A percentile compares a stretch with the other conserved stretches of the same genome.
These are phyloP conservation scores for Boletus vinaceobasis DNA, from an alignment of 768 basidiomycete genomes.

Conservation along the genomic window DNA sequence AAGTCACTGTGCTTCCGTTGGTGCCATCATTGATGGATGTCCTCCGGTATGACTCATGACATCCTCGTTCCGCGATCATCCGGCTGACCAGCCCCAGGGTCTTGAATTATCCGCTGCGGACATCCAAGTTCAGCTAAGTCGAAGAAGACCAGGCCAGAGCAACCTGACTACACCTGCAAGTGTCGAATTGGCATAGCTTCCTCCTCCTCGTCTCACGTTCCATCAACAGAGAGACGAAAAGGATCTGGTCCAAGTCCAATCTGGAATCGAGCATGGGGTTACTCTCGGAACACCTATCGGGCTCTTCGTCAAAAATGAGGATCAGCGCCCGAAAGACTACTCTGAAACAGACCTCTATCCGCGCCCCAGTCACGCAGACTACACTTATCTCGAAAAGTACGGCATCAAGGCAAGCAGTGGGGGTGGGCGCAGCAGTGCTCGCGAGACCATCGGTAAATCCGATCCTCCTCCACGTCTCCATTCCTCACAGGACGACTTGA, in stretches of 20 bases:
- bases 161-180: constrained; percentile 92
- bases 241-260: constrained; percentile 90
- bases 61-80: constrained; percentile 7
- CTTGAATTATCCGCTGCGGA: constrained; percentile 75
- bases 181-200: constrained; percentile 12
- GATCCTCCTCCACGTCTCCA: constrained; percentile 1
- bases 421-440: constrained; percentile 90
- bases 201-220: not conserved
- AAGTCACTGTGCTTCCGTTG: constrained; percentile 95
- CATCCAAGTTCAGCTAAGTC: constrained; percentile 86
- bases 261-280: constrained; percentile 88
- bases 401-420: constrained; percentile 96
- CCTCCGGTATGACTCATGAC: constrained; percentile 67
- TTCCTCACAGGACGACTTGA: constrained; percentile 4
- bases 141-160: constrained; percentile 93
- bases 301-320: constrained; percentile 95
- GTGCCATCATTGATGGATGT: constrained; percentile 96
- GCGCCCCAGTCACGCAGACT: constrained; percentile 96
- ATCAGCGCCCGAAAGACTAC: constrained; percentile 97
- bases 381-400: constrained; percentile 96
- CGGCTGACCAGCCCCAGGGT: constrained; percentile 52
- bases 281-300: constrained; percentile 98
- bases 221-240: constrained; percentile 86
- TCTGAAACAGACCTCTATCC: constrained; percentile 98
- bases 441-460: constrained; percentile 86